phyloP scores from a whole-genome alignment of 768 basidiomycete genomes.

The Collybia nuda region DNA sequence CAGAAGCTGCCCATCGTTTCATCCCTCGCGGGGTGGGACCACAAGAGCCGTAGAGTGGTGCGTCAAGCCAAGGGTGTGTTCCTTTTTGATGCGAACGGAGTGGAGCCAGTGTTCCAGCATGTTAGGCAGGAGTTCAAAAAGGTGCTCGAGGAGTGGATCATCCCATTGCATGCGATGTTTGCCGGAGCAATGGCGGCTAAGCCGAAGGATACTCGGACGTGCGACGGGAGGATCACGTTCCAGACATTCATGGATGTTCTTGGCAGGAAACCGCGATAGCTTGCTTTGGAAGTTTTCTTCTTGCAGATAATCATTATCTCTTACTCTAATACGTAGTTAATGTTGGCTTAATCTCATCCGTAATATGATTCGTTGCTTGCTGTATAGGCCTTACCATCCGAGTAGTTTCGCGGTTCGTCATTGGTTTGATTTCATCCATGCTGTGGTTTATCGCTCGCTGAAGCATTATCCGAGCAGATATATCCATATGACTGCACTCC shows the following conservation, averaged over 20 bases:
- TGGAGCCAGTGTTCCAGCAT: neutral
- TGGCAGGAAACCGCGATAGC: conserved; percentile 5
- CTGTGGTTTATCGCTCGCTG: no score
- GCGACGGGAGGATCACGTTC: conserved; percentile 14
- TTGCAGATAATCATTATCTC: no score
- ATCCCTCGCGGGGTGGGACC: neutral
- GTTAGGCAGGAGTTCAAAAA: neutral
- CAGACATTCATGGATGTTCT: conserved; percentile 18
- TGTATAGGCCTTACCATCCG: no score
- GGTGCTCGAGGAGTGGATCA: conserved; percentile 8
- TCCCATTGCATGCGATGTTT: conserved; percentile 3
- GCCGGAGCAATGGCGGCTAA: neutral
- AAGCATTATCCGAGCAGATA: no score
- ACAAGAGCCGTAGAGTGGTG: conserved; percentile 2
- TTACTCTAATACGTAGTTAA: no score
- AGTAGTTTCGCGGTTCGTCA: no score
- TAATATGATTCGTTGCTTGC: no score
- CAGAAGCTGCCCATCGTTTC: neutral
- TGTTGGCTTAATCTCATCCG: no score
- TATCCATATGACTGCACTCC: no score
- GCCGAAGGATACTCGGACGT: conserved; percentile 3
- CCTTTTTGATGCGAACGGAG: neutral
- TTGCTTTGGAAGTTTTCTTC: no score
- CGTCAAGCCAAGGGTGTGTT: neutral
- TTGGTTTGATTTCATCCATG: no score